Base-by-base conservation (phyloP, 108 stramenopile genomes). In the Nitzschia putrida region DNA sequence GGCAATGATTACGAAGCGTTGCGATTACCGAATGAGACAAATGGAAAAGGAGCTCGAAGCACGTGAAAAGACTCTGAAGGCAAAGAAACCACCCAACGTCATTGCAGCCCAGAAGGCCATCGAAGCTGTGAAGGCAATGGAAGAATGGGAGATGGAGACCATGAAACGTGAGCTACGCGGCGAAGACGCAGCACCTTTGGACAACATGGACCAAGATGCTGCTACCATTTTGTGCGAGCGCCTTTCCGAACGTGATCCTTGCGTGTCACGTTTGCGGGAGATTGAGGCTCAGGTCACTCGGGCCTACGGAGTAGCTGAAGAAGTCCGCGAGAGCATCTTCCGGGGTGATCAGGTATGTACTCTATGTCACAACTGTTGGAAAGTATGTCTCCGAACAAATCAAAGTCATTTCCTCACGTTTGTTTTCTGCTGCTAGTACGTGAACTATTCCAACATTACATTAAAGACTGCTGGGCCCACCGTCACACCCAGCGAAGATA, bases 1-100 rank as follows among this genome's bases (percentile, higher is more conserved):
- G 22, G 82, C 86, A 24, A 80, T 82, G 58, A 93, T 96, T 50
- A 78, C 86, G 7, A 96, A 94, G 68, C 86, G 95, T 29, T 79
- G 79, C 44, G 95, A 93, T 66, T 94, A 96, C 76, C 78, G 95
- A 25, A 89, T 96, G 80, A 80, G 91, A n/a, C 89, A 91, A 71
- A 84, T 94, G 86, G 95, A 94, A 66, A 81, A 86, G 57, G 95
- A 96, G 67, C 73, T 90, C 20, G 91, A 95, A 58, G 84, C 85
- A 12, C 82, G 91, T 20, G 88, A 91, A 65, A 95, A 95, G 64
- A 84, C 83, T 38, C 45, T 95, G 51, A 85, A 73, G 66, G 79
- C 73, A 8, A 61, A 77, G 57, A 86, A 83, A 43, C 84, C 89
- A 39, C 70, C 86, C n/a, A 81, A 73, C 59, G 85, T 92, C 22